Evolutionary conservation across 1,284 basidiomycete species (phyloP).

Genomic region (Pseudozyma pruni): DNA sequence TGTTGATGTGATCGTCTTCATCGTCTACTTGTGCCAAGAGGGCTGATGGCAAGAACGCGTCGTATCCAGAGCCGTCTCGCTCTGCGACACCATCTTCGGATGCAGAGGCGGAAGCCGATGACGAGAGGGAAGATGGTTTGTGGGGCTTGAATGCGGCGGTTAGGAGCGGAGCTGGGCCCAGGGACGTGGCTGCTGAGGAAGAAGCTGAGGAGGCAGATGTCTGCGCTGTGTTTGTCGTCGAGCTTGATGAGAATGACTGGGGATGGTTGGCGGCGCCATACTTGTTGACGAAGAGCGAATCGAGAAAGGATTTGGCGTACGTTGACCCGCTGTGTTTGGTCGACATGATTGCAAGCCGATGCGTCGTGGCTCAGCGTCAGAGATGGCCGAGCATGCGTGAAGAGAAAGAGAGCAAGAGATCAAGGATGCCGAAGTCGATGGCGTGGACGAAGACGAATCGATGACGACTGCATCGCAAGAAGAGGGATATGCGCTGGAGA

Average conservation of each 20-base stretch:
- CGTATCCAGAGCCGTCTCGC: slow-evolving; percentile 12
- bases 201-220: slow-evolving; percentile 15
- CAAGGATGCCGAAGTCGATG: slow-evolving; percentile 48
- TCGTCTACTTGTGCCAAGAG: slow-evolving; percentile 17
- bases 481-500: slow-evolving; percentile 8
- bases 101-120: slow-evolving; percentile 51
- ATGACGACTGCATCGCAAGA: slow-evolving; percentile 39
- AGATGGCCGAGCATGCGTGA: slow-evolving; percentile 11
- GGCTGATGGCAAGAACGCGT: slow-evolving; percentile 23
- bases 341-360: slow-evolving; percentile 10
- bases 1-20: not conserved
- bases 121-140: slow-evolving; percentile 50
- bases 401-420: not conserved
- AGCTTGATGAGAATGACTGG: slow-evolving; percentile 19
- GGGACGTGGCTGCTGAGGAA: slow-evolving; percentile 16
- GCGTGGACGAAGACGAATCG: slow-evolving; percentile 30
- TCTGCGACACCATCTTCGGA: slow-evolving; percentile 44
- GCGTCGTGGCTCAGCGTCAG: slow-evolving; percentile 1
- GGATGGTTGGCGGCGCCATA: slow-evolving; percentile 13
- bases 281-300: slow-evolving; percentile 27
- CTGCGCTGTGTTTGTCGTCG: slow-evolving; percentile 16
- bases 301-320: slow-evolving; percentile 44
- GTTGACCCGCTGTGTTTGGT: slow-evolving; percentile 16
- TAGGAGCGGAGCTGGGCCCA: slow-evolving; percentile 21
- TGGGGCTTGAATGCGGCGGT: slow-evolving; percentile 46